These are phyloP conservation scores for Macaranga tanarius DNA, from an alignment of 441 rosid species.

Conservation along the genomic window DNA sequence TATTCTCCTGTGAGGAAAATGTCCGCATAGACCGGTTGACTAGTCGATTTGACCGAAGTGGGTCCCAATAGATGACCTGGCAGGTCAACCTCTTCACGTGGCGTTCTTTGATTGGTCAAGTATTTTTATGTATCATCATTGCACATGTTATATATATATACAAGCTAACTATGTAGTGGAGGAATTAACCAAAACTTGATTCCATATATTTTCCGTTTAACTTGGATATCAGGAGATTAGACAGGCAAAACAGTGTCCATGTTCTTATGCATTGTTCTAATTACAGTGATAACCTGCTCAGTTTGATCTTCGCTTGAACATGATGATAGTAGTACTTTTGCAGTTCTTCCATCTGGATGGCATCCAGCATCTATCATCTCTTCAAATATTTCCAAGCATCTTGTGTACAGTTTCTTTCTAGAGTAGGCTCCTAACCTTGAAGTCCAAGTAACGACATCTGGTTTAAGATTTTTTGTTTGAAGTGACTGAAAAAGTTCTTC, in stretches of 20 bases:
- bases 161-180: no score
- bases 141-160: no score
- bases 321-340: slow-evolving; percentile 75
- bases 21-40: no score
- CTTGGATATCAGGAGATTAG: slow-evolving; percentile 18
- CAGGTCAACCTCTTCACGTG: no score
- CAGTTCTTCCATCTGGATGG: slow-evolving; percentile 83
- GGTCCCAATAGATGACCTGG: no score
- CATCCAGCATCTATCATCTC: slow-evolving; percentile 90
- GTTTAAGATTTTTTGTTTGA: slow-evolving; percentile 39
- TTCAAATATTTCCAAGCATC: slow-evolving; percentile 73
- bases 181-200: no score
- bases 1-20: no score
- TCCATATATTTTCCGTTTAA: background rate
- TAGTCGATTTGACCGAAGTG: no score
- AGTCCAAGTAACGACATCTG: slow-evolving; percentile 94
- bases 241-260: slow-evolving; percentile 37
- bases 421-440: slow-evolving; percentile 77
- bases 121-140: no score
- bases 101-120: no score
- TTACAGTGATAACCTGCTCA: slow-evolving; percentile 67
- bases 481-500: slow-evolving; percentile 57
- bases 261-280: slow-evolving; percentile 76
- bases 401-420: slow-evolving; percentile 65
- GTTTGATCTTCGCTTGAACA: slow-evolving; percentile 74